These are phyloP conservation scores for Papiliotrema laurentii DNA, from an alignment of 1,284 basidiomycete genomes.

Conservation along the genomic window DNA sequence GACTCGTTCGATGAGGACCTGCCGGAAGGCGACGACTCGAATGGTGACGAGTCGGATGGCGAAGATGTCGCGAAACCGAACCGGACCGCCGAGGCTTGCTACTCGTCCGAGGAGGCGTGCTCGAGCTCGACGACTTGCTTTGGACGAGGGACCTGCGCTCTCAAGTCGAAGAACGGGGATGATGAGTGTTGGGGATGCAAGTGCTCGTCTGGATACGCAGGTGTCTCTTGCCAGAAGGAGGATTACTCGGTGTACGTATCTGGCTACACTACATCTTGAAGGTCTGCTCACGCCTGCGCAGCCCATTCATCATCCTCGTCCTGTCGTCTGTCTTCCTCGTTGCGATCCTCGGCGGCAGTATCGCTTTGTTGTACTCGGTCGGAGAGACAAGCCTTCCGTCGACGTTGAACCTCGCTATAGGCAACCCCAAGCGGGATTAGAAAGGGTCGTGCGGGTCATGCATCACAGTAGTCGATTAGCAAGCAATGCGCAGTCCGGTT, in stretches of 20 bases:
- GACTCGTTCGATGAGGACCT: background rate
- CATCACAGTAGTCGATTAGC: too few species aligned
- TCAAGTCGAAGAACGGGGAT: constrained; percentile 20
- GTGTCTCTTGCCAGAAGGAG: constrained; percentile 38
- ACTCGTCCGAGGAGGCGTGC: constrained; percentile 34
- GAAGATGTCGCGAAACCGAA: constrained; percentile 5
- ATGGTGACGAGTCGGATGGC: background rate
- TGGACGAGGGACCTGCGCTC: constrained; percentile 29
- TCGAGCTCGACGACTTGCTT: constrained; percentile 28
- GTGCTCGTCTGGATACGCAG: constrained; percentile 30
- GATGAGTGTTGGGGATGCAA: constrained; percentile 42
- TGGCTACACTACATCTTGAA: background rate
- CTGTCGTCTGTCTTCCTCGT: constrained; percentile 37
- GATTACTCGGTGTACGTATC: constrained; percentile 39
- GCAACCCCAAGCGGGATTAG: constrained; percentile 33
- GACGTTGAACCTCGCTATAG: constrained; percentile 43
- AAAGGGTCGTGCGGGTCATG: background rate
- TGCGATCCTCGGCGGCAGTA: constrained; percentile 21
- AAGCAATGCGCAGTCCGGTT: background rate
- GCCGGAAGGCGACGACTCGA: background rate
- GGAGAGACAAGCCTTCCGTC: constrained; percentile 45
- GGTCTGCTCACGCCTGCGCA: constrained; percentile 8
- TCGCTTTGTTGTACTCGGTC: constrained; percentile 34
- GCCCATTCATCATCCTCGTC: constrained; percentile 40
- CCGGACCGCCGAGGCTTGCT: constrained; percentile 23